Evolutionary conservation across 192 early-diverging fungal species (phyloP).

Genomic region (Coemansia sp.): DNA sequence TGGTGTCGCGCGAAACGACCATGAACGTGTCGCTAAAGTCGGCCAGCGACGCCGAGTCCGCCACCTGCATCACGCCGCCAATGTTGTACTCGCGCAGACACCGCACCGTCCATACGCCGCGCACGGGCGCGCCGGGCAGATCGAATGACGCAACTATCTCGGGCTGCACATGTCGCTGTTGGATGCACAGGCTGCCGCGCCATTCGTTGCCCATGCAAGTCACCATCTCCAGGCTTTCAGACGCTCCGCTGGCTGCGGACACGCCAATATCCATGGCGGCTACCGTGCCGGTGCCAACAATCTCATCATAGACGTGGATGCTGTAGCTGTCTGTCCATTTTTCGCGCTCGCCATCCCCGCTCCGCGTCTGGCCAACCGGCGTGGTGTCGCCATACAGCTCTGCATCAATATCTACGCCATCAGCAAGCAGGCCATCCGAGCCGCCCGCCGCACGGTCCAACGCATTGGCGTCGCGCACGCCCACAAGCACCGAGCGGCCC

Average conservation of each 20-base stretch:
- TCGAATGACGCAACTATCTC: conserved; percentile 59
- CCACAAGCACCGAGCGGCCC: conserved; percentile 43
- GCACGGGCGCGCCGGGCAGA: conserved; percentile 44
- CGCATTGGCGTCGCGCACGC: conserved; percentile 6
- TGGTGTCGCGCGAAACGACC: conserved; percentile 35
- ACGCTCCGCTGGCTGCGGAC: conserved; percentile 11
- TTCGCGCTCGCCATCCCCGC: conserved; percentile 3
- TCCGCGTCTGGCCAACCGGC: conserved; percentile 6
- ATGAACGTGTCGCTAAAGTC: conserved; percentile 38
- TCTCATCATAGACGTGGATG: conserved; percentile 72
- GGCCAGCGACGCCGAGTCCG: conserved; percentile 25
- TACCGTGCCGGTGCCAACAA: conserved; percentile 78
- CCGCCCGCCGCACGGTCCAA: background rate
- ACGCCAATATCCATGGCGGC: conserved; percentile 71
- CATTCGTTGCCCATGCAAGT: conserved; percentile 58
- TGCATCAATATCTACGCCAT: conserved; percentile 24
- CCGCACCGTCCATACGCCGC: conserved; percentile 42
- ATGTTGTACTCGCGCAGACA: conserved; percentile 43
- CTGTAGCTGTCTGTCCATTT: conserved; percentile 47
- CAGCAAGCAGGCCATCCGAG: background rate
- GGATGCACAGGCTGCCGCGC: conserved; percentile 58
- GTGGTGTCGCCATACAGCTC: conserved; percentile 29
- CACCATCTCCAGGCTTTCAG: conserved; percentile 56
- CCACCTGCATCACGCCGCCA: conserved; percentile 44
- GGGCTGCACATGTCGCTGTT: conserved; percentile 63